Percentiles rank a stretch among this genome's conserved stretches.
Conservation (phyloP, 1,139 yeast genomes). For the Blastobotrys illinoisensis region DNA sequence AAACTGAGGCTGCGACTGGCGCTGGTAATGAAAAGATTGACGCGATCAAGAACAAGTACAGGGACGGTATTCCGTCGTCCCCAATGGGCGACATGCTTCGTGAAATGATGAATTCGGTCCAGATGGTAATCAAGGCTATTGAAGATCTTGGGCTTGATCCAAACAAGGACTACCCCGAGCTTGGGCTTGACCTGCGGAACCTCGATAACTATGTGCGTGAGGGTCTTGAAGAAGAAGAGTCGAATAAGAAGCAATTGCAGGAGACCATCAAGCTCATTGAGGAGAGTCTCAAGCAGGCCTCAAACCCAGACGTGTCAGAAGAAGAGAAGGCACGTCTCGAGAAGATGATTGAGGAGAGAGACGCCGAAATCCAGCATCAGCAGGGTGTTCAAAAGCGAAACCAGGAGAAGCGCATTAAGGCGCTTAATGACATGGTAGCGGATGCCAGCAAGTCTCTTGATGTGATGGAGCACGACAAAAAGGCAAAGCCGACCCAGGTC, state of each 20-base stretch:
- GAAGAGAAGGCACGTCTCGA: constrained; percentile 2
- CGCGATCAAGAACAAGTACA: constrained; percentile 1
- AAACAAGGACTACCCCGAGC: constrained; percentile 3
- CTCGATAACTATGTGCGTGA: constrained; percentile 7
- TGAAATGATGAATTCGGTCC: constrained; percentile 4
- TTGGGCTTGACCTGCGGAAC: constrained; percentile 7
- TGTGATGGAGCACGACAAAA: constrained; percentile 12
- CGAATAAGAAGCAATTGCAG: not conserved
- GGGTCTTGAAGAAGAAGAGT: constrained; percentile 5
- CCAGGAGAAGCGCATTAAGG: constrained; percentile 26
- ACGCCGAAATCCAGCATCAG: constrained; percentile 7
- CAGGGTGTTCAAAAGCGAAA: constrained; percentile 19
- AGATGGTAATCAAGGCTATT: constrained; percentile 4
- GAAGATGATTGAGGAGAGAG: constrained; percentile 7
- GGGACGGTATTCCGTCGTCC: not conserved
- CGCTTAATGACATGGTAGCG: constrained; percentile 21
- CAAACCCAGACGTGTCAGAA: not conserved
- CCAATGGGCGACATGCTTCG: constrained; percentile 1
- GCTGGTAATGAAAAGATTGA: constrained; percentile 2
- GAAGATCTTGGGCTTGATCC: constrained; percentile 9
- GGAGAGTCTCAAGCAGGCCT: constrained; percentile 2
- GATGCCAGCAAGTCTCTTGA: constrained; percentile 19
- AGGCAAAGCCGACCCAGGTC: not conserved
- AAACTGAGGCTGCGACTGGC: constrained; percentile 4
- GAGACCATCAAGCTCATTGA: constrained; percentile 4